Conservation (phyloP, 2,329 filamentous ascomycete species). For the Botrytis fabae region DNA sequence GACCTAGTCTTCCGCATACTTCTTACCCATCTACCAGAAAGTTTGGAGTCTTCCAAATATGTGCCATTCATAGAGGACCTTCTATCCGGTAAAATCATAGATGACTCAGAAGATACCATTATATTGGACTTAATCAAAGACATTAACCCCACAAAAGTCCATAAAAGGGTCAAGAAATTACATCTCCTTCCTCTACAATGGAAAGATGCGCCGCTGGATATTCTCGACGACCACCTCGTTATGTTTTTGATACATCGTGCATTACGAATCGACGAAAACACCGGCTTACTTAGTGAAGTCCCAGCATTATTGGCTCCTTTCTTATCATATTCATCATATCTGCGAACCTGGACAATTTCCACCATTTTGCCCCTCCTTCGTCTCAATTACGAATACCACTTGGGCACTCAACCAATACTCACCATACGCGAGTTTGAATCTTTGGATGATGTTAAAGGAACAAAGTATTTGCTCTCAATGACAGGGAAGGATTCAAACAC, state of each 20-base stretch:
- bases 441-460: conserved; percentile 58
- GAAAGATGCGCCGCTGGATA: conserved; percentile 49
- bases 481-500: conserved; percentile 44
- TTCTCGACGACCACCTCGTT: conserved; percentile 55
- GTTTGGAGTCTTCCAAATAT: conserved; percentile 62
- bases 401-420: conserved; percentile 45
- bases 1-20: conserved; percentile 71
- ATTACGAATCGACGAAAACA: conserved; percentile 68
- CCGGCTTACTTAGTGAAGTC: conserved; percentile 69
- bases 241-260: conserved; percentile 68
- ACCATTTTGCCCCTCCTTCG: conserved; percentile 68
- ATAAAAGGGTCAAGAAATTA: conserved; percentile 64
- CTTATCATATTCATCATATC: conserved; percentile 57
- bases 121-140: conserved; percentile 57
- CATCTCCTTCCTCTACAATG: conserved; percentile 59
- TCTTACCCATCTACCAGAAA: conserved; percentile 76
- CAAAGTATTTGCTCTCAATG: conserved; percentile 61
- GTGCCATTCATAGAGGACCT: conserved; percentile 61
- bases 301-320: conserved; percentile 70
- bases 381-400: conserved; percentile 70
- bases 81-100: conserved; percentile 29
- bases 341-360: conserved; percentile 69
- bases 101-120: conserved; percentile 46
- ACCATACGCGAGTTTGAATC: conserved; percentile 64
- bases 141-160: conserved; percentile 62